A percentile compares a stretch with the other conserved stretches of the same genome.
These are phyloP conservation scores for Fusarium sp. DNA, from an alignment of 2,329 filamentous ascomycete species.

Conservation along the genomic window DNA sequence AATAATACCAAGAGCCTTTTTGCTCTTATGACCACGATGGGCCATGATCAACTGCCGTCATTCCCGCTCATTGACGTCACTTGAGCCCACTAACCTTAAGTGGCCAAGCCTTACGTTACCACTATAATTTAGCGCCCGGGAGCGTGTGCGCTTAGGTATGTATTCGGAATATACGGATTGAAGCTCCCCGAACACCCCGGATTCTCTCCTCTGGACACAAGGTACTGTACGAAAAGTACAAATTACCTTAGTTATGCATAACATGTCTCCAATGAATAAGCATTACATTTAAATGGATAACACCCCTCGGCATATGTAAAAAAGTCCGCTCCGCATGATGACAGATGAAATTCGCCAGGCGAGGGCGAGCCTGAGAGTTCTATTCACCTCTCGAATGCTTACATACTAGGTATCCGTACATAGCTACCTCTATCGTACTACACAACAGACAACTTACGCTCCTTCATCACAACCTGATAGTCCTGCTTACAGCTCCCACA, in stretches of 20 bases:
- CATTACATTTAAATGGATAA: neutral
- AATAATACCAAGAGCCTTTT: slow-evolving; percentile 8
- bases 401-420: neutral
- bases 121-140: slow-evolving; percentile 22
- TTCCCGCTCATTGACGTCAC: slow-evolving; percentile 39
- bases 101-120: slow-evolving; percentile 13
- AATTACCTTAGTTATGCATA: slow-evolving; percentile 16
- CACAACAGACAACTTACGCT: slow-evolving; percentile 43
- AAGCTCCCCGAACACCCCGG: neutral
- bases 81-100: neutral
- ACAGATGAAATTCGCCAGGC: slow-evolving; percentile 10
- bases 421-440: slow-evolving; percentile 1
- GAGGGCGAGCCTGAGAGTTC: slow-evolving; percentile 5
- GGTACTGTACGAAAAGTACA: neutral
- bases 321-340: neutral
- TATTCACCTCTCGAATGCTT: slow-evolving; percentile 12
- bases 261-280: neutral
- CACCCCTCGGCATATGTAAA: neutral
- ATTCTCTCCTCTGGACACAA: neutral
- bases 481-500: slow-evolving; percentile 67
- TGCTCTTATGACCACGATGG: slow-evolving; percentile 11
- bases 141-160: neutral
- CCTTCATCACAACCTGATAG: slow-evolving; percentile 47
- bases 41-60: slow-evolving; percentile 34
- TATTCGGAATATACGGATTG: slow-evolving; percentile 21